These are phyloP conservation scores for Yamadazyma sp. DNA, from an alignment of 1,139 yeast genomes.

Conservation along the genomic window DNA sequence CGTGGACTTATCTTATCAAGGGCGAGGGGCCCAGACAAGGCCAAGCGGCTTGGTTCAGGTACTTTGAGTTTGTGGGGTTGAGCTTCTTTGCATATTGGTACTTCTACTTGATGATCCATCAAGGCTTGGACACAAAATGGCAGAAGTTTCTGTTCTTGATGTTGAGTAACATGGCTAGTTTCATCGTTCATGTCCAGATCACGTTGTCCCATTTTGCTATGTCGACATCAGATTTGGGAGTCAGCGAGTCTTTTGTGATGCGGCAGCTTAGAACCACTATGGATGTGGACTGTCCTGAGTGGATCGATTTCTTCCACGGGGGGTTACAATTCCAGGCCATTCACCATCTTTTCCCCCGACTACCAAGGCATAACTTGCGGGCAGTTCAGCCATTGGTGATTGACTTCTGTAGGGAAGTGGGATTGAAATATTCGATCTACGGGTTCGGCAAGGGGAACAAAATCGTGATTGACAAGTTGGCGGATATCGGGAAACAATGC, in stretches of 20 bases:
- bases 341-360: conserved; percentile 85
- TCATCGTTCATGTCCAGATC: conserved; percentile 91
- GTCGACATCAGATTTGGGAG: conserved; percentile 86
- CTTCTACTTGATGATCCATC: conserved; percentile 62
- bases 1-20: conserved; percentile 70
- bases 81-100: conserved; percentile 74
- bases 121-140: conserved; percentile 50
- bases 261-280: conserved; percentile 86
- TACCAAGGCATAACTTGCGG: conserved; percentile 86
- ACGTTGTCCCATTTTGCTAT: conserved; percentile 89
- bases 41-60: conserved; percentile 83
- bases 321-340: conserved; percentile 91
- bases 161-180: conserved; percentile 77
- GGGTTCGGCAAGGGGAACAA: conserved; percentile 81
- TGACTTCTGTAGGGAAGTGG: conserved; percentile 75
- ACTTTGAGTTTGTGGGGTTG: conserved; percentile 72
- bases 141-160: conserved; percentile 59
- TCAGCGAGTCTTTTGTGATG: conserved; percentile 76
- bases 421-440: conserved; percentile 77
- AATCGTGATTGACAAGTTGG: conserved; percentile 66
- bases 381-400: conserved; percentile 70
- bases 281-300: conserved; percentile 93
- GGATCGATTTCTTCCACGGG: conserved; percentile 90
- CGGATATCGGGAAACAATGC: conserved; percentile 80
- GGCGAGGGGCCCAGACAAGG: conserved; percentile 83